These are phyloP conservation scores for Sporothrix curviconia DNA, from an alignment of 2,329 filamentous ascomycete genomes.

Conservation along the genomic window DNA sequence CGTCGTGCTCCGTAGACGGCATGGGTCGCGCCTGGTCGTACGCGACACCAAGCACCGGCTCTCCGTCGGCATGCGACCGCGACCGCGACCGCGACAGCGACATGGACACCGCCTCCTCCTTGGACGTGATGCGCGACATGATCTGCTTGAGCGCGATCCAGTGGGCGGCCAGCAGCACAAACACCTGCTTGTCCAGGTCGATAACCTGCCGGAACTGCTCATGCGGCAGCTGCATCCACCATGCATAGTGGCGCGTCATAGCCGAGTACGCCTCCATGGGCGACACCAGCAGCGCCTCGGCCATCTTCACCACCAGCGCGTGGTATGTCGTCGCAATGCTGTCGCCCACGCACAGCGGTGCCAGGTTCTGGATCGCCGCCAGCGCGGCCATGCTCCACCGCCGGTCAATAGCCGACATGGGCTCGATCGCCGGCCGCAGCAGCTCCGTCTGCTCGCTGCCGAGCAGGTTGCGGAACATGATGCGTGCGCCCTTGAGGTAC, in stretches of 20 bases:
- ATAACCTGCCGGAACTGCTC: conserved; percentile 44
- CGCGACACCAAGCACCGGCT: too few species aligned
- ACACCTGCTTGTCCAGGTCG: conserved; percentile 39
- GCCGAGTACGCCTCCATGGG: conserved; percentile 49
- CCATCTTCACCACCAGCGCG: conserved; percentile 38
- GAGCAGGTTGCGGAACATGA: conserved; percentile 44
- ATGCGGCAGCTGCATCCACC: conserved; percentile 54
- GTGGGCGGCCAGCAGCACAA: conserved; percentile 44
- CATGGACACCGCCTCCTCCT: conserved; percentile 5
- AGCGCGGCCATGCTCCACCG: conserved; percentile 43
- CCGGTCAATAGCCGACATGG: conserved; percentile 33
- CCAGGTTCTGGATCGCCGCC: conserved; percentile 35
- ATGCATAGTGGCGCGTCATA: conserved; percentile 45
- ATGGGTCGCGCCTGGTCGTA: neutral
- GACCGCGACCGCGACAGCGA: neutral
- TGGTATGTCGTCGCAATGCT: conserved; percentile 42
- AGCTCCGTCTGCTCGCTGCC: conserved; percentile 35
- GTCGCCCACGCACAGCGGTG: conserved; percentile 35
- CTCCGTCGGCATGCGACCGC: too few species aligned
- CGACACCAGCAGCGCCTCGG: conserved; percentile 45
- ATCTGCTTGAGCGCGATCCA: conserved; percentile 51
- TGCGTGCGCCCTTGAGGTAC: conserved; percentile 44
- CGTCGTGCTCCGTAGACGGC: conserved; percentile 4
- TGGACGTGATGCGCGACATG: conserved; percentile 42
- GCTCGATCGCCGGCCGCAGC: conserved; percentile 41